Percentiles rank a stretch among this genome's conserved stretches.
Evolutionary conservation across 106 monocot species (phyloP).

Genomic region (Dendrobium officinale): DNA sequence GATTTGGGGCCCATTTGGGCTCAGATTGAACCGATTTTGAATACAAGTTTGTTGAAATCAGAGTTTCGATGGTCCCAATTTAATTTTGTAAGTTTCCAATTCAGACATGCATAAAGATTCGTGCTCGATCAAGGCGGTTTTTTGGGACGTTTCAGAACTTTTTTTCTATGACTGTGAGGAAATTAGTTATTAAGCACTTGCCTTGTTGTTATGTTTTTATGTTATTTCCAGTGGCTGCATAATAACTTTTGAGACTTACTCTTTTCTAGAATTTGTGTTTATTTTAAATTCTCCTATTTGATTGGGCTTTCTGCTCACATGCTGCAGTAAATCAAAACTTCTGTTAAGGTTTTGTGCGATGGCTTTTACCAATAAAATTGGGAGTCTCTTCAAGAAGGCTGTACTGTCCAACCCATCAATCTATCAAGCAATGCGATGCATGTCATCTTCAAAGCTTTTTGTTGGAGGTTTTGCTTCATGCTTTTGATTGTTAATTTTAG

Average conservation of each 20-base stretch:
- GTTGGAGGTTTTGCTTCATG: conserved; percentile 47
- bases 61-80: too few species aligned
- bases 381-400: conserved; percentile 47
- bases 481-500: background rate
- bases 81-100: too few species aligned
- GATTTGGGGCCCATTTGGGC: too few species aligned
- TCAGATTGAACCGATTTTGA: too few species aligned
- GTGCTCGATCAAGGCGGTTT: too few species aligned
- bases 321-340: background rate
- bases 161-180: too few species aligned
- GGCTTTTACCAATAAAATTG: conserved; percentile 74
- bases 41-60: too few species aligned
- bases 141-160: too few species aligned
- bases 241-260: background rate
- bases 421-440: conserved; percentile 57
- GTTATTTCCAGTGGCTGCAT: background rate
- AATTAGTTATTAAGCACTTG: background rate
- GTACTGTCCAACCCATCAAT: conserved; percentile 39
- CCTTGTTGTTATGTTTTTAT: background rate
- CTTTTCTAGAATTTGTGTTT: background rate
- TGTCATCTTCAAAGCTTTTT: conserved; percentile 81
- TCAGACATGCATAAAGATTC: too few species aligned
- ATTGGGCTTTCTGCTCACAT: background rate
- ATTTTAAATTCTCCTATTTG: background rate
- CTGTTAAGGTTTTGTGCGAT: conserved; percentile 20